phyloP scores from a whole-genome alignment of 352 stramenopile species.

The Phytopythium montanum region DNA sequence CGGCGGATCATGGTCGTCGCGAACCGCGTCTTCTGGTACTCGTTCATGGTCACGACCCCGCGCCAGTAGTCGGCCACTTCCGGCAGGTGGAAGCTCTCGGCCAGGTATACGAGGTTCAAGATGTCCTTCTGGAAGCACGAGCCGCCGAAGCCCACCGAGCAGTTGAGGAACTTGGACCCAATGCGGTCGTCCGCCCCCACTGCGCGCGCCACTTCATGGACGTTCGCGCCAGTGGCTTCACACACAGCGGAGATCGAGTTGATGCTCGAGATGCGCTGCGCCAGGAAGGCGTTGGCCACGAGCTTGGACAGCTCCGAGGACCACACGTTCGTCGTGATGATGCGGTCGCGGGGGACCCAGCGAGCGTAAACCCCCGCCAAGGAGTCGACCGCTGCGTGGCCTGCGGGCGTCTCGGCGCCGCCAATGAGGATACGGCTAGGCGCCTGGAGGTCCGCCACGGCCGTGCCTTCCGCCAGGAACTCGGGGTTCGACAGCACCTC shows the following conservation, averaged over 20 bases:
- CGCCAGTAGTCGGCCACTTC: conserved; percentile 99
- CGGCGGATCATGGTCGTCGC: conserved; percentile 95
- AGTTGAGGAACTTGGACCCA: conserved; percentile 96
- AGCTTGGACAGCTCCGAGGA: conserved; percentile 99
- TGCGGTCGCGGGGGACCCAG: conserved; percentile 94
- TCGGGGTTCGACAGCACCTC: conserved; percentile 99
- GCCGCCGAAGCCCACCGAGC: conserved; percentile 98
- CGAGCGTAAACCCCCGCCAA: conserved; percentile 97
- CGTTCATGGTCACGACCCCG: conserved; percentile 99
- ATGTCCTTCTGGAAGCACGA: conserved; percentile 99
- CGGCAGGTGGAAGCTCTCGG: conserved; percentile 95
- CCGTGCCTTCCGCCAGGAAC: conserved; percentile 99
- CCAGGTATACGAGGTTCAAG: conserved; percentile 99
- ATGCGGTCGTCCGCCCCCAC: conserved; percentile 98
- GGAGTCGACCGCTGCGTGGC: conserved; percentile 85
- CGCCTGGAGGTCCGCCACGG: conserved; percentile 94
- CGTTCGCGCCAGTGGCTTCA: conserved; percentile 97
- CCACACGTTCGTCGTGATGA: conserved; percentile 99
- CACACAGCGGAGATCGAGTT: conserved; percentile 99
- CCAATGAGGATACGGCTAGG: conserved; percentile 98
- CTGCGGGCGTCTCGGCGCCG: conserved; percentile 90
- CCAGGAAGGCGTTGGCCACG: conserved; percentile 99
- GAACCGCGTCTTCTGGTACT: conserved; percentile 99
- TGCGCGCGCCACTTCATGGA: conserved; percentile 96
- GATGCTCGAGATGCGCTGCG: conserved; percentile 99